These are phyloP conservation scores for Tulasnella sp. DNA, from an alignment of 768 basidiomycete species.

Conservation along the genomic window DNA sequence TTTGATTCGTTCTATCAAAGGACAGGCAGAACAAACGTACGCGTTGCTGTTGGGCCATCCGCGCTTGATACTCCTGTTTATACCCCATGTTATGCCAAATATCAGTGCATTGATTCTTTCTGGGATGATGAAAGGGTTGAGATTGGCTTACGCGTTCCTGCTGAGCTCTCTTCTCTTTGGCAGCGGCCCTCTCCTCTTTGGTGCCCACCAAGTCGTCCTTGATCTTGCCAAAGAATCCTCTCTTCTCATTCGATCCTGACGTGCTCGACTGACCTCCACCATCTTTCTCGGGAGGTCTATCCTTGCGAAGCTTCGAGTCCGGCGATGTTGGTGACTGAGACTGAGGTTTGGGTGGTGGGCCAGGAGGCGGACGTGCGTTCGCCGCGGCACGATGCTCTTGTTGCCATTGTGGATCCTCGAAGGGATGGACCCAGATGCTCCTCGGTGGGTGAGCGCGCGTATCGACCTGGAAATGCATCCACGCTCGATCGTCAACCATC, in stretches of 20 bases:
- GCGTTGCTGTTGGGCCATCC: no score
- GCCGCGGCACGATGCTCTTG: constrained; percentile 29
- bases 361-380: constrained; percentile 14
- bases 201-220: constrained; percentile 55
- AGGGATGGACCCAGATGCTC: constrained; percentile 62
- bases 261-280: neutral
- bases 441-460: constrained; percentile 51
- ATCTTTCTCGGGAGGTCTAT: constrained; percentile 13
- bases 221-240: constrained; percentile 47
- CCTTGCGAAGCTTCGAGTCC: neutral
- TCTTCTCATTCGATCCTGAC: constrained; percentile 27
- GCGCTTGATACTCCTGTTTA: neutral
- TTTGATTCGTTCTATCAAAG: no score
- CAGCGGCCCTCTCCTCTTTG: constrained; percentile 46
- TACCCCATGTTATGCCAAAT: constrained; percentile 20
- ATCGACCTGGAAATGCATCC: constrained; percentile 38
- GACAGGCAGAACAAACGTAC: no score
- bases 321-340: constrained; percentile 17
- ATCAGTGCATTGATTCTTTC: constrained; percentile 20
- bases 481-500: neutral
- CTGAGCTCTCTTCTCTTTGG: constrained; percentile 17
- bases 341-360: neutral
- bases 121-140: constrained; percentile 16
- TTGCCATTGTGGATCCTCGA: constrained; percentile 57
- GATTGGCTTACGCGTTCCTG: constrained; percentile 7